Evolutionary conservation across 176 grass and related monocot species (phyloP), one percentile per base, ranked within the genome.

Genomic region (Pontederia crassipes): DNA sequence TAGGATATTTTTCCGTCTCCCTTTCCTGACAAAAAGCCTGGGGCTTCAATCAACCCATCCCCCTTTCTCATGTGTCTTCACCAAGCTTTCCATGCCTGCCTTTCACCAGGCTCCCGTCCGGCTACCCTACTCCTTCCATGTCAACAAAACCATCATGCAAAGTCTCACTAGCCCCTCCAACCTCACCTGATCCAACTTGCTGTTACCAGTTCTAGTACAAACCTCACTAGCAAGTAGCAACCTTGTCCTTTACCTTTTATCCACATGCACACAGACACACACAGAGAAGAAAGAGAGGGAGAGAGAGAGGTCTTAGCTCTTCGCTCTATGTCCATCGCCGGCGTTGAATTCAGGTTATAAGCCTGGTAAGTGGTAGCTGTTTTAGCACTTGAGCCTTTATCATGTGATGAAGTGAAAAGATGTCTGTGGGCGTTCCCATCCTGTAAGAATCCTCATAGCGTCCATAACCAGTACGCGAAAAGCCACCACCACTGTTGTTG

Each of bases 371-470:
- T 57, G n/a, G 27, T 28, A 26, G 20, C 40, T 61, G 27, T 74
- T 32, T 64, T n/a, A 52, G 4, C 52, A 17, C n/a, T 58, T 49
- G 49, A 12, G n/a, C 54, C 17, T 64, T 17, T 51, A 26, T 74
- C 14, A 56, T 27, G 52, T 24, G 4, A 56, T 12, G 26, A 11
- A 60, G 32, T 40, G 32, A 40, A 40, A 7, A 40, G 32, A 40
- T 40, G 1, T 2, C 6, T 40, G 20, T 24, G 20, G 6, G 32
- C 24, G 46, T 76, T 65, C 47, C 46, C 64, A 77, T 69, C 65
- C 54, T 54, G 52, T 35, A 68, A 77, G 74, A 77, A 70, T 77
- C 65, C 46, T 62, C 63, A 54, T 29, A 46, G 48, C 55, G 60
- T 69, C 74, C 32, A 40, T 40, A 7, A 40, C 4, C 6, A 40